These are phyloP conservation scores for Diaporthe eres DNA, from an alignment of 2,329 filamentous ascomycete species.

Conservation along the genomic window DNA sequence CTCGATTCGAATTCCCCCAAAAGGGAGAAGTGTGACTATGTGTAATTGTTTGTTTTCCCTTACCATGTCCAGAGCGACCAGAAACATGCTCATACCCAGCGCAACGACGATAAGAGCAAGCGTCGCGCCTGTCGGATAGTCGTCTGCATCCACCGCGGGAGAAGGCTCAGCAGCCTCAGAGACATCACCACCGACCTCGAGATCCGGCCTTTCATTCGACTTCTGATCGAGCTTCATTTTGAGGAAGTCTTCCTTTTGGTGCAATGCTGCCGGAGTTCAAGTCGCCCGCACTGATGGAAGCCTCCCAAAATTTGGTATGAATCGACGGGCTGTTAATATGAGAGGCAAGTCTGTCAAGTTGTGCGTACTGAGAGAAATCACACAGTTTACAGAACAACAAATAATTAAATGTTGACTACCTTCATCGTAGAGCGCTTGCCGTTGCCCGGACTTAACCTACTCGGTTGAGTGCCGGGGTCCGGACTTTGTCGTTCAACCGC, in stretches of 20 bases:
- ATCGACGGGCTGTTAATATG: neutral
- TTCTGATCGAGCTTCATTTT: neutral
- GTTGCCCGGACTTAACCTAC: neutral
- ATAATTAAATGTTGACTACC: neutral
- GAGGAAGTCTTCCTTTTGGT: neutral
- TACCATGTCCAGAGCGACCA: constrained; percentile 22
- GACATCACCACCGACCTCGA: neutral
- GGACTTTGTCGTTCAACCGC: neutral
- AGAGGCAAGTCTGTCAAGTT: neutral
- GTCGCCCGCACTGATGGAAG: too few species aligned
- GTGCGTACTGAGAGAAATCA: neutral
- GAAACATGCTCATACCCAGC: constrained; percentile 23
- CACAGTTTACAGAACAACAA: too few species aligned
- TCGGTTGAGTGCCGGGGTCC: neutral
- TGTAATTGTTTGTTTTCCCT: neutral
- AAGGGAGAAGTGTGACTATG: too few species aligned
- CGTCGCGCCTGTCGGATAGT: neutral
- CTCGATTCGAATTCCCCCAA: too few species aligned
- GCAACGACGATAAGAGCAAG: constrained; percentile 15
- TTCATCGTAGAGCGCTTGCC: neutral
- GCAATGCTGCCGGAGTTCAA: too few species aligned
- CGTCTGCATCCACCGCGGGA: neutral
- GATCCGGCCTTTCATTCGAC: neutral
- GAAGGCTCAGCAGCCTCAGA: neutral
- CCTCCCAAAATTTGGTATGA: too few species aligned